A percentile compares a stretch with the other conserved stretches of the same genome.
Evolutionary conservation across 305 asterid genomes (phyloP).

Genomic region (Plantago coronopus): DNA sequence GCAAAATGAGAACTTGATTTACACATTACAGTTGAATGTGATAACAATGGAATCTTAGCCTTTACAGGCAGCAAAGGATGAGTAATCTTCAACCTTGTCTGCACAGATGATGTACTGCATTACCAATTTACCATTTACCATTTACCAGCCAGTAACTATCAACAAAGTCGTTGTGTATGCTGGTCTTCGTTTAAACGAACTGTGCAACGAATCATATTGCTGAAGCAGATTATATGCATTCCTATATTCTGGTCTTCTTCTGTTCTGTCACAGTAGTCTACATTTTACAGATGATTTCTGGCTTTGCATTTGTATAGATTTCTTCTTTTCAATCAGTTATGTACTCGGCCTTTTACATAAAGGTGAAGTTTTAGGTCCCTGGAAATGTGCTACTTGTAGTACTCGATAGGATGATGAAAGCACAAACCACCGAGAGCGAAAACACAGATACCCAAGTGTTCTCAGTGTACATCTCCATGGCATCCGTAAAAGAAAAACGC

Average conservation of each 20-base stretch:
- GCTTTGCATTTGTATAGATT: background rate
- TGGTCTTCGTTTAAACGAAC: background rate
- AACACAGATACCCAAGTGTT: slow-evolving; percentile 91
- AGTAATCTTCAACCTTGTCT: background rate
- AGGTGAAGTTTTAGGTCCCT: slow-evolving; percentile 32
- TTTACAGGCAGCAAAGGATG: background rate
- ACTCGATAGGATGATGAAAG: slow-evolving; percentile 88
- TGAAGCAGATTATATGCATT: slow-evolving; percentile 19
- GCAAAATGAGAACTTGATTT: background rate
- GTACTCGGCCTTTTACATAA: no score
- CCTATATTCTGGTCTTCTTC: slow-evolving; percentile 4
- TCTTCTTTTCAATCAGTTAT: no score
- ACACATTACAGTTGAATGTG: slow-evolving; percentile 4
- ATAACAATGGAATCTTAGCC: background rate
- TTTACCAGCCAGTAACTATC: background rate
- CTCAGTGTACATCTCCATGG: slow-evolving; percentile 95
- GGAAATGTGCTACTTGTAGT: slow-evolving; percentile 50
- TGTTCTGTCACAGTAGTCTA: background rate
- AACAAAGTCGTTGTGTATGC: background rate
- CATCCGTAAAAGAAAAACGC: slow-evolving; percentile 84
- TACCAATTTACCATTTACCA: no score
- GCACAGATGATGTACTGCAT: background rate
- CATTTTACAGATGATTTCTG: background rate
- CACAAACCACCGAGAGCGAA: slow-evolving; percentile 90
- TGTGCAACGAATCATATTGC: slow-evolving; percentile 4